Evolutionary conservation across 140 eudicot species (phyloP).

Genomic region (Cichorium intybus): DNA sequence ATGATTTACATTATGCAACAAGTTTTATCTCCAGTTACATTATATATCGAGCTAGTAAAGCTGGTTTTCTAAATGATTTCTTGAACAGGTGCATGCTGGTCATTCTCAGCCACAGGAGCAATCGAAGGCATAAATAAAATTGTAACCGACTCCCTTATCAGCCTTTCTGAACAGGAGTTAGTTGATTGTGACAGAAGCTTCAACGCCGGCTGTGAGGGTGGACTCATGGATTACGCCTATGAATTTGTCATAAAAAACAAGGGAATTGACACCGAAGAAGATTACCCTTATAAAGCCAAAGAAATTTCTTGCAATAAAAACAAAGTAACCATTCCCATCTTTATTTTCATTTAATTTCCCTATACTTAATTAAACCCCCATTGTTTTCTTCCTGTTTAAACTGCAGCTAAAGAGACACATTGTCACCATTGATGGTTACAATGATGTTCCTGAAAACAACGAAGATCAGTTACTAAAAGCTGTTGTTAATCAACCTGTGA

Average conservation of each 20-base stretch:
- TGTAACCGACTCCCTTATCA: slow-evolving; percentile 79
- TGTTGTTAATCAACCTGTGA: slow-evolving; percentile 83
- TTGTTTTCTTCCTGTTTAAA: neutral
- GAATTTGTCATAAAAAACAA: slow-evolving; percentile 66
- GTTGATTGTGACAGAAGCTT: slow-evolving; percentile 83
- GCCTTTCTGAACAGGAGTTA: slow-evolving; percentile 94
- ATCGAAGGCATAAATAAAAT: slow-evolving; percentile 92
- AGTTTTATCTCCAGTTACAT: neutral
- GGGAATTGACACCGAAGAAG: slow-evolving; percentile 90
- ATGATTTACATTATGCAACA: neutral
- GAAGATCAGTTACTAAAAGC: slow-evolving; percentile 71
- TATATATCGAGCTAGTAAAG: neutral
- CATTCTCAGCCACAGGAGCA: slow-evolving; percentile 98
- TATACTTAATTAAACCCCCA: neutral
- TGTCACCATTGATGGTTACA: slow-evolving; percentile 86
- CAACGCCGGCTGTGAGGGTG: slow-evolving; percentile 88
- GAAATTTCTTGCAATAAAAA: slow-evolving; percentile 60
- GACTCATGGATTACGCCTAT: slow-evolving; percentile 95
- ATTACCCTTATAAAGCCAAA: slow-evolving; percentile 65
- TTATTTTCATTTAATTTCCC: neutral
- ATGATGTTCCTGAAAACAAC: slow-evolving; percentile 55
- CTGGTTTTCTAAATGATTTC: neutral
- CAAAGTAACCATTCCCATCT: slow-evolving; percentile 41
- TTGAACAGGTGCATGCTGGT: slow-evolving; percentile 92
- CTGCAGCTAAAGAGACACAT: slow-evolving; percentile 60